phyloP scores from a whole-genome alignment of 2,329 filamentous ascomycete genomes.

The Plenodomus lindquistii region DNA sequence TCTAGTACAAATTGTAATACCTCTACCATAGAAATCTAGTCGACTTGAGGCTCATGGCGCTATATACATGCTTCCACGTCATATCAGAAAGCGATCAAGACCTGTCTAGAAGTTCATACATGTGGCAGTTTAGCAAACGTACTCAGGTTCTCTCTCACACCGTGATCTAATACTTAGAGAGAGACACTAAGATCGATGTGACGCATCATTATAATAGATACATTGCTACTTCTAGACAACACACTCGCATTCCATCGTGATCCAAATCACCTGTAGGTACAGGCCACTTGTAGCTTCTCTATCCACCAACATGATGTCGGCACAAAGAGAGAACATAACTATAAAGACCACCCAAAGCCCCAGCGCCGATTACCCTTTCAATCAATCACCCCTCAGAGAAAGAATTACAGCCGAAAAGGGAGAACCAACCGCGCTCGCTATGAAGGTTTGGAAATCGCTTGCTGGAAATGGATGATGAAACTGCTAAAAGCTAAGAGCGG shows the following conservation, averaged over 20 bases:
- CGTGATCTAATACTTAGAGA: no score
- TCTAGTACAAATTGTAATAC: no score
- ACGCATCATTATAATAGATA: constrained; percentile 1
- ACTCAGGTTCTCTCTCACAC: no score
- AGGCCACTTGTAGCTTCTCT: not conserved
- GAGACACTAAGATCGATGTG: no score
- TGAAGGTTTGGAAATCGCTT: not conserved
- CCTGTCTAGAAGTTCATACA: no score
- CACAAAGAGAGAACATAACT: not conserved
- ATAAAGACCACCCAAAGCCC: not conserved
- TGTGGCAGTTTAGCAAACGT: no score
- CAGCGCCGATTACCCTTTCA: not conserved
- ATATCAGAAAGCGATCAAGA: no score
- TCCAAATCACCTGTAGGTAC: not conserved
- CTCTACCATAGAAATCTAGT: no score
- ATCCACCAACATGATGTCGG: not conserved
- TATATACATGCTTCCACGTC: no score
- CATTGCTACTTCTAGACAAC: not conserved
- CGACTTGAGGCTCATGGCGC: no score
- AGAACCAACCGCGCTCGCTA: not conserved
- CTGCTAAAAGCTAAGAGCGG: not conserved
- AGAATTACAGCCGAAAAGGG: not conserved
- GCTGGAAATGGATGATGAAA: not conserved
- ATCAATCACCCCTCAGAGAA: not conserved
- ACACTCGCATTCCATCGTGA: not conserved